Evolutionary conservation across 495 filamentous ascomycete species (phyloP), one percentile per base, ranked within the genome.

Genomic region (Penicillium angulare): DNA sequence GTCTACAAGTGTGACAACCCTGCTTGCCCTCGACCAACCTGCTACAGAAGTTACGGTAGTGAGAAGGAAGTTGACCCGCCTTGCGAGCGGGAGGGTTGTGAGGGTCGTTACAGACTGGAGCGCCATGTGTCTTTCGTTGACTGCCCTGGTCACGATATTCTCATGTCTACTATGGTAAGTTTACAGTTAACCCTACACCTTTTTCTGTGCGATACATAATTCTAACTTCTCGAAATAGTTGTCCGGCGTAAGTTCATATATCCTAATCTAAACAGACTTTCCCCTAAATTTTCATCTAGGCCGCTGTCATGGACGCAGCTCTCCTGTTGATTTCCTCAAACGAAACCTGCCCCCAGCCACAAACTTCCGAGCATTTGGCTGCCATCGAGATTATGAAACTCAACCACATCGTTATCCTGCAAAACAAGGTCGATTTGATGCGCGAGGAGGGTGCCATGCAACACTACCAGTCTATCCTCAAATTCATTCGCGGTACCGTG

Each of bases 301-400:
- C 93, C 61, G 93, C 93, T 35, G 93, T 98, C 79, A 98, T 98
- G 93, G 93, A 98, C 70, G 93, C 93, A 42, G 95, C 95, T 26
- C 81, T 98, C 24, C 83, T 98, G 24, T 79, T 98, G 34, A 97
- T 98, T 66, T 95, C 93, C 52, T 95, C 93, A 75, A 98, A 98
- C 78, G 93, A 98, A 87, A 87, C 87, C 15, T 97, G 93, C 73
- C 93, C 93, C 16, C 93, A 98, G 70, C 93, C 93, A n/a, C 93
- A 98, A 66, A 98, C 93, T 10, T 96, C 92, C 18, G 93, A 98
- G 74, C 93, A 98, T 79, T 77, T 98, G 72, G 93, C 93, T 50
- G 93, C 93, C 53, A 97, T 98, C 59, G 93, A 98, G 68, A 98
- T 98, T 62, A 97, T 97, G 91, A 96, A 96, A 76, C 80, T 97